Conservation (phyloP, 306 rosid species). For the Cercis canadensis region DNA sequence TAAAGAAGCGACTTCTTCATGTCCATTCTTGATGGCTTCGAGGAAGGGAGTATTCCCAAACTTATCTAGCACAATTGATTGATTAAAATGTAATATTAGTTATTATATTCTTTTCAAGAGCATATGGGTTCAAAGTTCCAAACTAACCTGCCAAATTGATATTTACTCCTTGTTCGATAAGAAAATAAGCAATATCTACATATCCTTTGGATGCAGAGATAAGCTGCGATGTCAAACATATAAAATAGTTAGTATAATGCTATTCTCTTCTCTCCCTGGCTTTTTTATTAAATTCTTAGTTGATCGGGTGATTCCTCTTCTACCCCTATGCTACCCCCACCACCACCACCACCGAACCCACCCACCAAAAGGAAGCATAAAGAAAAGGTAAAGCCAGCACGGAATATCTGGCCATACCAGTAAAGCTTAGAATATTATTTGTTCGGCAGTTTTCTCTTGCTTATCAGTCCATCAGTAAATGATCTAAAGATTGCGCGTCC, state of each 20-base stretch:
- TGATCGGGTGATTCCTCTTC: conserved; percentile 6
- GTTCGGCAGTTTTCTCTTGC: no score
- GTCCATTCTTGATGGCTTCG: conserved; percentile 67
- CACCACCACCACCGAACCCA: no score
- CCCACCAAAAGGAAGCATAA: no score
- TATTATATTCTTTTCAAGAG: conserved; percentile 8
- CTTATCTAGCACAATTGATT: conserved; percentile 50
- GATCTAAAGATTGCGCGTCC: no score
- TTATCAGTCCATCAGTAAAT: no score
- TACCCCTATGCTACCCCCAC: not conserved
- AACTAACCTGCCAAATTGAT: conserved; percentile 52
- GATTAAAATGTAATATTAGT: conserved; percentile 11
- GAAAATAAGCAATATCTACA: conserved; percentile 57
- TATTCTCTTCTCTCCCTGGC: conserved; percentile 1
- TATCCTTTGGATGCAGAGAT: conserved; percentile 64
- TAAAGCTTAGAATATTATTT: no score
- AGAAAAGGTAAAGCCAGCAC: no score
- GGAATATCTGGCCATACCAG: no score
- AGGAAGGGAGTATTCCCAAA: conserved; percentile 71
- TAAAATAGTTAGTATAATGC: conserved; percentile 16
- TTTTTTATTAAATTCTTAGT: not conserved
- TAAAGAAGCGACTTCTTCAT: conserved; percentile 56
- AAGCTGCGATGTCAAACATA: conserved; percentile 45
- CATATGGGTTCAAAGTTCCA: conserved; percentile 7
- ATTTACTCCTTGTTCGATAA: conserved; percentile 53